Evolutionary conservation across 2,329 filamentous ascomycete genomes (phyloP), one percentile per base, ranked within the genome.

Genomic region (Phyllosticta paracitricarpa): DNA sequence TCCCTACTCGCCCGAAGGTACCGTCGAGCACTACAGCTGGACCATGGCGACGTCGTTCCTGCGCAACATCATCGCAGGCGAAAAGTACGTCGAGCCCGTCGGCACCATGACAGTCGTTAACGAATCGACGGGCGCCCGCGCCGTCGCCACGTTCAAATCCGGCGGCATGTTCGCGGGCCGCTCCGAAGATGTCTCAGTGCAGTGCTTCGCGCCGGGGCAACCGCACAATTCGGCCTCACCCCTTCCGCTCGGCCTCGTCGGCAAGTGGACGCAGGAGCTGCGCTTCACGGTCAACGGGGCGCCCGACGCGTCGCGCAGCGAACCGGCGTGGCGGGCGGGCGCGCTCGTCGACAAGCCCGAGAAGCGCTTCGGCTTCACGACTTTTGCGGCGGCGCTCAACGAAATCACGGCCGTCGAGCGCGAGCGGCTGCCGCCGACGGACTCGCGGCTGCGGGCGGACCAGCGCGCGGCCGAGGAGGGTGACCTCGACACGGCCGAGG

Each of bases 141-240:
- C 91, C 1, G 81, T 87, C n/a, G 85, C 91, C 55, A 91, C 93
- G 62, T 99, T 99, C 78, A 95, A 94, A 72, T 85, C 88, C 61
- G 95, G 94, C 71, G 93, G 94, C 66, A 96, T 99, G 90, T 99
- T 97, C 76, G 92, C 93, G 33, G 94, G 94, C 14, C 86, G 94
- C 61, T 89, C 88, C 64, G 94, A 99, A 74, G 94, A 99, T 64
- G 89, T 97, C 9, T 81, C 83, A 40, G 87, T 93, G 6, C 87
- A 92, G 67, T 82, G 86, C 1, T 87, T 87, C 66, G 58, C 54
- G 10, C 62, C 62, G 8, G 54, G 54, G 1, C 40, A 48, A n/a
- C 53, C 58, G n/a, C 86, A 87, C 62, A 75, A 81, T 0, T 81
- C 87, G 61, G 91, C 90, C 51, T 75, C 78, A 25, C 80, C 84